Evolutionary conservation across 306 rosid genomes (phyloP).

Genomic region (Erythrophleum fordii): DNA sequence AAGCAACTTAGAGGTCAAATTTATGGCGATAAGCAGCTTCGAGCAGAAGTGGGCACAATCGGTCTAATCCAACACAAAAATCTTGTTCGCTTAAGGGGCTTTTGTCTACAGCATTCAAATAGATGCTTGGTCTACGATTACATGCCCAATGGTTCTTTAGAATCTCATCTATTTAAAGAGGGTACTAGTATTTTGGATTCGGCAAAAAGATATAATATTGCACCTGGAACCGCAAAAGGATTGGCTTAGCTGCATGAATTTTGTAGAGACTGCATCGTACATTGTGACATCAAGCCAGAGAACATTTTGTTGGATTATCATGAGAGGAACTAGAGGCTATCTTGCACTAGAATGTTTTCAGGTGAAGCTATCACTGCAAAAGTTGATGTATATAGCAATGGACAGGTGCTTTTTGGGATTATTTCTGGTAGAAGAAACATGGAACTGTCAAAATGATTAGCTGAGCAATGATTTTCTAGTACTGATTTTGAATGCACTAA

Average conservation of each 20-base stretch:
- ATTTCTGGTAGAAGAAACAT: too few relatives aligned
- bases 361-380: conserved; percentile 41
- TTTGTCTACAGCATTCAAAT: conserved; percentile 22
- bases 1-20: conserved; percentile 44
- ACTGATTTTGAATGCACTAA: conserved; percentile 33
- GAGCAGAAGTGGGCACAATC: conserved; percentile 47
- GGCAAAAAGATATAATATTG: conserved; percentile 36
- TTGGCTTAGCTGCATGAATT: conserved; percentile 46
- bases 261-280: conserved; percentile 56
- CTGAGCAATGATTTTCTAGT: conserved; percentile 39
- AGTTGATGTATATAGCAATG: conserved; percentile 49
- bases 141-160: conserved; percentile 1
- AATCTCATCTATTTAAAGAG: neutral
- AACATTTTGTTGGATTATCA: conserved; percentile 50
- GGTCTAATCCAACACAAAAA: conserved; percentile 47
- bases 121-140: neutral
- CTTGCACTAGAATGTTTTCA: neutral
- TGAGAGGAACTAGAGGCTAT: conserved; percentile 52
- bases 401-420: conserved; percentile 50
- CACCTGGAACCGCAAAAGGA: conserved; percentile 48
- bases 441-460: too few relatives aligned
- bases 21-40: conserved; percentile 49
- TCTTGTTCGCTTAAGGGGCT: conserved; percentile 50
- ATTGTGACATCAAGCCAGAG: conserved; percentile 56
- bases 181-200: neutral